Percentiles rank a stretch among this genome's conserved stretches.
Conservation (phyloP, 2,329 filamentous ascomycete genomes). For the Sarocladium strictum region DNA sequence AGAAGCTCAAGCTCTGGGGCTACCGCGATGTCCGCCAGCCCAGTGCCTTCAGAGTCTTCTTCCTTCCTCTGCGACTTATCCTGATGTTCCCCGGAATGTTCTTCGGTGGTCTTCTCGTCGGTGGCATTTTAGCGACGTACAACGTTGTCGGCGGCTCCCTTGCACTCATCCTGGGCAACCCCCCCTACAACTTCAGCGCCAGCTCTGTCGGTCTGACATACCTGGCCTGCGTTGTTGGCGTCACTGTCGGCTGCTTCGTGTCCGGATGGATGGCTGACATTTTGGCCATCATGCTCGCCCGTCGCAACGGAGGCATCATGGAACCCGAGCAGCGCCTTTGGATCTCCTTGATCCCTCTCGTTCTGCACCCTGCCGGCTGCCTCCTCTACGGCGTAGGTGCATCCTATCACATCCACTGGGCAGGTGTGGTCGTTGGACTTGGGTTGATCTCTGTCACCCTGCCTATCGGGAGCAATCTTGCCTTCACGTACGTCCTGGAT, state of each 20-base stretch:
- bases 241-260: conserved; percentile 17
- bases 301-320: conserved; percentile 18
- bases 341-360: conserved; percentile 15
- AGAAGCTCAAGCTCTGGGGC: conserved; percentile 18
- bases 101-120: conserved; percentile 18
- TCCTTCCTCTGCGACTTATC: conserved; percentile 13
- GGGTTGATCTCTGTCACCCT: conserved; percentile 17
- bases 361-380: conserved; percentile 18
- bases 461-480: conserved; percentile 17
- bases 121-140: conserved; percentile 19
- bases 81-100: conserved; percentile 16
- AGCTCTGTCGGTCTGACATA: conserved; percentile 18
- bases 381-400: conserved; percentile 19
- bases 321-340: conserved; percentile 21
- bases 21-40: conserved; percentile 14
- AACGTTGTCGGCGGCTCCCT: conserved; percentile 17
- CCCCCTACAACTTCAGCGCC: conserved; percentile 18
- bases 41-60: conserved; percentile 16
- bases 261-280: conserved; percentile 18
- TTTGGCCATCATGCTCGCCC: conserved; percentile 15
- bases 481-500: conserved; percentile 19
- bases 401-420: conserved; percentile 18
- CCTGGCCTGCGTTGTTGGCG: conserved; percentile 16
- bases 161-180: conserved; percentile 17
- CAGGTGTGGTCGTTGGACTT: conserved; percentile 18